Base-by-base conservation (phyloP, 257 asterid species). In the Datura wrightii region DNA sequence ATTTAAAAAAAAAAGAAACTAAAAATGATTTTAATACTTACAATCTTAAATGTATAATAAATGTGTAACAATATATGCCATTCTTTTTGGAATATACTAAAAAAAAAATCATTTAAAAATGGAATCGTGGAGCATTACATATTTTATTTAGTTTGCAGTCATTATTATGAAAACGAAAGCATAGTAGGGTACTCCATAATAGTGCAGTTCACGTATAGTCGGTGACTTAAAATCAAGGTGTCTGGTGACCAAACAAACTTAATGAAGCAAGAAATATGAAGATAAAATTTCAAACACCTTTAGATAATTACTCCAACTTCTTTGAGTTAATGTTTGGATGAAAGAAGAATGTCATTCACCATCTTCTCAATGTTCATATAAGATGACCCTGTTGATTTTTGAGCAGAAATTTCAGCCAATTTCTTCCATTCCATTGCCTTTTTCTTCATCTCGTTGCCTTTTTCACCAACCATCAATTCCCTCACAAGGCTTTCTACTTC, bases 391-490 rank as follows among this genome's bases (percentile, higher is more conserved):
- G 13, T 7, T 39, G 71, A 2, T 55, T n/a, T 16, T 13, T 11
- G 2, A 5, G 39, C 72, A 37, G 83, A 58, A 0, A 10, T 36
- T 80, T 85, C 71, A 65, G 76, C 84, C 62, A 50, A 46, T 15
- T 31, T 10, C 39, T 80, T 67, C 87, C 81, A 85, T 42, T 80
- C 52, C 54, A 24, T 5, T 8, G 72, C 82, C 34, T 67, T 80
- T 41, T 48, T 69, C 74, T 76, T 85, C 87, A 85, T 80, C 5
- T 85, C 14, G 36, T 67, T 85, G 31, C 87, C 72, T 10, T 66
- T 79, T 11, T 41, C 74, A 2, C 87, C 87, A 58, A 63, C 72
- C 87, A 85, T 85, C 63, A 85, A 60, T 53, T 79, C 84, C 39
- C 52, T 66, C 6, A 85, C 84, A 41, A 85, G 59, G 4, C 79